Conservation (phyloP, 345 rosid genomes). For the Erysimum cheiranthoides region DNA sequence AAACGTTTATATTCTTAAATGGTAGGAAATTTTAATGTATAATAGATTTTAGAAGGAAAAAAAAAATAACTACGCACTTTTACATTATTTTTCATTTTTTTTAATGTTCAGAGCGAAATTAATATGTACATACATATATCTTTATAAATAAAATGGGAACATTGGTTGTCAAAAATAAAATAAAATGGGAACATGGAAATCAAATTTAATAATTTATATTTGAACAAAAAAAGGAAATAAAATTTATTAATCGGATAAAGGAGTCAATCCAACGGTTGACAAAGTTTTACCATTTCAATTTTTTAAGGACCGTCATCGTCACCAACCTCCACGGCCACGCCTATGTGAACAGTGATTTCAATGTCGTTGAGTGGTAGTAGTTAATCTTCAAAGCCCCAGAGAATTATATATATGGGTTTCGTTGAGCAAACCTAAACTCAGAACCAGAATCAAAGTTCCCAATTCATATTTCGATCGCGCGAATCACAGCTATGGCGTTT, state of each 20-base stretch:
- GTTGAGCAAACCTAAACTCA: neutral
- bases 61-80: no score
- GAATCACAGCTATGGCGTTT: constrained; percentile 52
- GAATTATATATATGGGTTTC: neutral
- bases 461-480: neutral
- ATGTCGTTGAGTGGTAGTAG: constrained; percentile 3
- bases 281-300: constrained; percentile 1
- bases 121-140: no score
- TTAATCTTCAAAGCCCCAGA: constrained; percentile 2
- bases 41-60: no score
- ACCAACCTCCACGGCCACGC: constrained; percentile 44
- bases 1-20: no score
- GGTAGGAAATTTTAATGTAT: no score
- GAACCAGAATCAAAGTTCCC: neutral
- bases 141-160: no score
- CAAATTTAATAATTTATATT: no score
- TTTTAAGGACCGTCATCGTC: constrained; percentile 25
- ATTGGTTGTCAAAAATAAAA: no score
- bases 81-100: no score
- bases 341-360: neutral
- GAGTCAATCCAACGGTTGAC: constrained; percentile 34
- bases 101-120: no score
- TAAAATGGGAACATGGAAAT: neutral
- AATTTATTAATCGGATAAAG: neutral
- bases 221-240: no score